A percentile compares a stretch with the other conserved stretches of the same genome.
These are phyloP conservation scores for Candida albicans DNA, from an alignment of 1,139 yeast species.

Conservation along the genomic window DNA sequence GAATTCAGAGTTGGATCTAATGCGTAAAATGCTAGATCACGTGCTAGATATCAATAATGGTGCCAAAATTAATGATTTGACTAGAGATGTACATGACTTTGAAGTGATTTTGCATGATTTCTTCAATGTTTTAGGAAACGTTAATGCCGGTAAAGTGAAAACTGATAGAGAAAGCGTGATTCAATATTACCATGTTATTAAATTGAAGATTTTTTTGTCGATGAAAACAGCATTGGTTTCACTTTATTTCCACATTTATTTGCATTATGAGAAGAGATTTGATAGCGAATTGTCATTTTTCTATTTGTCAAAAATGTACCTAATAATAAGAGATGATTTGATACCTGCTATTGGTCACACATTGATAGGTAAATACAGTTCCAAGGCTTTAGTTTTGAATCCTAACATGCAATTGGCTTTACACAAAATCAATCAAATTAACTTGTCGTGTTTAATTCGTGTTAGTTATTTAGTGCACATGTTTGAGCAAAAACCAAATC, in stretches of 20 bases:
- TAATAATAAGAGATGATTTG: constrained; percentile 23
- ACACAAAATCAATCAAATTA: constrained; percentile 26
- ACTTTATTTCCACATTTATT: constrained; percentile 29
- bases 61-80: constrained; percentile 18
- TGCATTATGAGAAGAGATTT: constrained; percentile 30
- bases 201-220: constrained; percentile 7
- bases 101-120: constrained; percentile 16
- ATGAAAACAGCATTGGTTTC: constrained; percentile 25
- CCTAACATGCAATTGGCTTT: constrained; percentile 25
- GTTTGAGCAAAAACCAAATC: constrained; percentile 18
- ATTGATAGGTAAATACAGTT: constrained; percentile 20
- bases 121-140: constrained; percentile 12
- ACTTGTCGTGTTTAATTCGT: constrained; percentile 24
- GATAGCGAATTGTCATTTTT: constrained; percentile 25
- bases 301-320: constrained; percentile 28
- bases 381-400: constrained; percentile 26
- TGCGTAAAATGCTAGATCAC: constrained; percentile 13
- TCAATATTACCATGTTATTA: constrained; percentile 7
- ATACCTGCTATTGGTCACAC: constrained; percentile 28
- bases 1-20: constrained; percentile 6
- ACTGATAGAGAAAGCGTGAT: constrained; percentile 4
- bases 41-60: constrained; percentile 19
- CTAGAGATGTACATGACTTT: constrained; percentile 16
- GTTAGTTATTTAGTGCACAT: constrained; percentile 19
- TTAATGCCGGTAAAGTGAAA: background rate